Evolutionary conservation across 495 filamentous ascomycete species (phyloP).

Genomic region (Penicillium silybi): DNA sequence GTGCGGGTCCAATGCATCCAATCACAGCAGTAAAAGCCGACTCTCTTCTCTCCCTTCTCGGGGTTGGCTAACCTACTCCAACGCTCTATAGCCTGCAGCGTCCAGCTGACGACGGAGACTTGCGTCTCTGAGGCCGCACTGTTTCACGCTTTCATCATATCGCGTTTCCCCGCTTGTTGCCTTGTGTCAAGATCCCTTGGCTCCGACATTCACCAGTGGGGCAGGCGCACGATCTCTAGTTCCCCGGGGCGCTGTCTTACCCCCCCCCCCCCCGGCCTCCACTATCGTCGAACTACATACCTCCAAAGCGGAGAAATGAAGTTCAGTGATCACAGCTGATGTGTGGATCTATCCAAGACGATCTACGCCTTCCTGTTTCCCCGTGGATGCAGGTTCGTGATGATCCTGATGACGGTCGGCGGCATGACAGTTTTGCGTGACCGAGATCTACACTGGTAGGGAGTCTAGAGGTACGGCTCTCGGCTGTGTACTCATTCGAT

Average conservation of each 20-base stretch:
- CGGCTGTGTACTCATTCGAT: not conserved
- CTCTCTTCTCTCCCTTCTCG: not conserved
- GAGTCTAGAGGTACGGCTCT: not conserved
- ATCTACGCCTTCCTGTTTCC: not conserved
- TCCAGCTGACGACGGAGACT: not conserved
- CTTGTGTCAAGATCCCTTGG: not conserved
- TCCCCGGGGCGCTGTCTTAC: no score
- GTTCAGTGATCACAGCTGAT: not conserved
- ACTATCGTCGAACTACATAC: no score
- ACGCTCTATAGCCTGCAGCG: not conserved
- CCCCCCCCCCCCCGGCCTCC: no score
- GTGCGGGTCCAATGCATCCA: not conserved
- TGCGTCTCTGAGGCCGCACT: not conserved
- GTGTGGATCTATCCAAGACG: not conserved
- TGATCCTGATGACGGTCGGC: not conserved
- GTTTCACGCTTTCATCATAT: not conserved
- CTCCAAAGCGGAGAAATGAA: not conserved
- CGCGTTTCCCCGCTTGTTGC: not conserved
- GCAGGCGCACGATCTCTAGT: slow-evolving; percentile 1
- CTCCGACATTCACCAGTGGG: not conserved
- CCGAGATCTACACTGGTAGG: slow-evolving; percentile 6
- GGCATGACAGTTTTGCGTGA: slow-evolving; percentile 1
- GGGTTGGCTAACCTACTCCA: no score
- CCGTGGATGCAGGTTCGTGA: not conserved
- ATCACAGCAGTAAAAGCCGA: not conserved